Base-by-base conservation (phyloP, 2,329 filamentous ascomycete genomes). In the Talaromyces sp. region DNA sequence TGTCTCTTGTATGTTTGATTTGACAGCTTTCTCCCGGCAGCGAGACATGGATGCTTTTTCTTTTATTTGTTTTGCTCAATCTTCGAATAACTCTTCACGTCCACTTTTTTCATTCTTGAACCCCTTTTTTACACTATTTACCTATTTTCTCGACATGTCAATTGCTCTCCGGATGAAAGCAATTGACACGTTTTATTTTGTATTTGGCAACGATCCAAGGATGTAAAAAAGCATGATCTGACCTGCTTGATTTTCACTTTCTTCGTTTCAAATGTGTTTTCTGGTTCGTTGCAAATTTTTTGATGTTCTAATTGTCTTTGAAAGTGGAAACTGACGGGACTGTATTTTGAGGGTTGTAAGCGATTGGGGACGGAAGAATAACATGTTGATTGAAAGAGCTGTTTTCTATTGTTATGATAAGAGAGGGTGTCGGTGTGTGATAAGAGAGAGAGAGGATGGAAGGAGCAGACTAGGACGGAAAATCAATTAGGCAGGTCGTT, bases 1-100 rank as follows among this genome's bases (percentile, higher is more conserved):
- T 59, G 63, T 63, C 50, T 45, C 62, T 57, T 63, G 67, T 63
- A 61, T 69, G 62, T 69, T 65, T 68, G 45, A 41, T 61, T 62
- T 64, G 39, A 43, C 37, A 66, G 54, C 61, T 63, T 56, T 67
- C 62, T 68, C 52, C 63, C 25, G 58, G 59, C 59, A 65, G 50
- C 61, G 39, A 33, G 50, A 33, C 39, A 59, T 64, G 62, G 52
- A 39, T 50, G 31, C 25, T 62, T 61, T 52, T 59, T n/a, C 3
- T 37, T 37, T 39, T 37, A 22, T 19, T 5, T 59, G 39, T 59
- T 64, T 31, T 27, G 39, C 49, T 62, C 54, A 60, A 50, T 52
- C 57, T 58, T 63, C 61, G 31, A 61, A 62, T 35, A 52, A 33
- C 61, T 39, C 43, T 57, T 57, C 33, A 56, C 52, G 41, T 60